These are phyloP conservation scores for Wallemia ichthyophaga DNA, from an alignment of 1,284 basidiomycete genomes.

Conservation along the genomic window DNA sequence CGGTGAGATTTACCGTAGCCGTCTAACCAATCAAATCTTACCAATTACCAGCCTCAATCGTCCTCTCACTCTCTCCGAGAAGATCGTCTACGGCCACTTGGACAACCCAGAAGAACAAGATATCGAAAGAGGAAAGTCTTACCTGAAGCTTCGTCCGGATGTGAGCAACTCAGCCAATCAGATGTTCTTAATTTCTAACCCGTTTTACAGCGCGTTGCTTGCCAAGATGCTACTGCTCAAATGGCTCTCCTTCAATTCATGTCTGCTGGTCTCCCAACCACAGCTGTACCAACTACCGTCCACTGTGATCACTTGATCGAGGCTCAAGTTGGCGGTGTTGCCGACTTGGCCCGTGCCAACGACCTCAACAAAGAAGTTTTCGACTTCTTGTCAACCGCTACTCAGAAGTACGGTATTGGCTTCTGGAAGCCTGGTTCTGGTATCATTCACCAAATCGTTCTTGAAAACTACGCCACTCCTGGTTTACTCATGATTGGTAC, in stretches of 20 bases:
- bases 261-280: conserved; percentile 94
- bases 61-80: conserved; percentile 85
- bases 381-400: conserved; percentile 92
- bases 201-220: conserved; percentile 62
- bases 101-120: conserved; percentile 76
- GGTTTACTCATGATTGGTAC: conserved; percentile 99
- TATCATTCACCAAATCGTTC: conserved; percentile 89
- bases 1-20: too few relatives aligned
- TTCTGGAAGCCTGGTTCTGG: conserved; percentile 99
- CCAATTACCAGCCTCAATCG: conserved; percentile 71
- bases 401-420: conserved; percentile 93
- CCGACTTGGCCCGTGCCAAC: conserved; percentile 76
- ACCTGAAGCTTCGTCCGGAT: conserved; percentile 84
- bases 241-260: conserved; percentile 99
- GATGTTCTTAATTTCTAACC: conserved; percentile 3
- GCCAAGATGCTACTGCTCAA: conserved; percentile 97
- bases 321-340: conserved; percentile 71
- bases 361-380: conserved; percentile 97
- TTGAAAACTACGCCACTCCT: conserved; percentile 97
- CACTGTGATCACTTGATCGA: conserved; percentile 99
- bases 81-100: conserved; percentile 94
- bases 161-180: conserved; percentile 23
- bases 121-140: conserved; percentile 57
- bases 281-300: conserved; percentile 86
- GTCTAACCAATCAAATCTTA: too few relatives aligned